Conservation (phyloP, 2,329 filamentous ascomycete genomes). For the Fusarium gaditjirri region DNA sequence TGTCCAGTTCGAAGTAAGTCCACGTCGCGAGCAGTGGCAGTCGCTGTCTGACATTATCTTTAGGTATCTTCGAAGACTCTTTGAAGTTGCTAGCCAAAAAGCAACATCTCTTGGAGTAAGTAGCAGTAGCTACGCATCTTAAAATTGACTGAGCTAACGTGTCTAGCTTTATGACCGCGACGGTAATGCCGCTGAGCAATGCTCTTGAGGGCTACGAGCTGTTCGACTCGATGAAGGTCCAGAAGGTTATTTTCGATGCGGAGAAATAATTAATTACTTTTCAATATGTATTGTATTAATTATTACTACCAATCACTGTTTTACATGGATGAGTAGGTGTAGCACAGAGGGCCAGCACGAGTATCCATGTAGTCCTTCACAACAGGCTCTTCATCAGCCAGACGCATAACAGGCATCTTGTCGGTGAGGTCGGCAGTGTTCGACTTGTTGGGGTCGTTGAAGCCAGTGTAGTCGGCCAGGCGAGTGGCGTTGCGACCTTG, state of each 20-base stretch:
- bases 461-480: constrained; percentile 6
- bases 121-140: neutral
- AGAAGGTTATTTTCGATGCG: constrained; percentile 73
- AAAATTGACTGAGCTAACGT: neutral
- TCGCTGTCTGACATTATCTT: constrained; percentile 48
- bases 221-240: constrained; percentile 74
- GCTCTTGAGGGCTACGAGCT: constrained; percentile 73
- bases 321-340: constrained; percentile 23
- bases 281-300: neutral
- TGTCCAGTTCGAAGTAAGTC: constrained; percentile 69
- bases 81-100: constrained; percentile 22
- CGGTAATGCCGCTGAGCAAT: constrained; percentile 72
- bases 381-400: neutral
- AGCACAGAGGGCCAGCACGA: constrained; percentile 11
- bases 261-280: neutral
- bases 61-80: constrained; percentile 17
- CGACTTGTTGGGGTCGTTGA: neutral
- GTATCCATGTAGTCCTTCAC: constrained; percentile 27
- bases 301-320: accelerated
- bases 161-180: constrained; percentile 74
- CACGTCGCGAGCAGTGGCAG: accelerated
- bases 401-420: neutral
- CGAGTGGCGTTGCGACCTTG: constrained; percentile 17
- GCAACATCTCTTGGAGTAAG: constrained; percentile 26
- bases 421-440: neutral